These are phyloP conservation scores for Madurella fahalii DNA, from an alignment of 2,329 filamentous ascomycete species.

Conservation along the genomic window DNA sequence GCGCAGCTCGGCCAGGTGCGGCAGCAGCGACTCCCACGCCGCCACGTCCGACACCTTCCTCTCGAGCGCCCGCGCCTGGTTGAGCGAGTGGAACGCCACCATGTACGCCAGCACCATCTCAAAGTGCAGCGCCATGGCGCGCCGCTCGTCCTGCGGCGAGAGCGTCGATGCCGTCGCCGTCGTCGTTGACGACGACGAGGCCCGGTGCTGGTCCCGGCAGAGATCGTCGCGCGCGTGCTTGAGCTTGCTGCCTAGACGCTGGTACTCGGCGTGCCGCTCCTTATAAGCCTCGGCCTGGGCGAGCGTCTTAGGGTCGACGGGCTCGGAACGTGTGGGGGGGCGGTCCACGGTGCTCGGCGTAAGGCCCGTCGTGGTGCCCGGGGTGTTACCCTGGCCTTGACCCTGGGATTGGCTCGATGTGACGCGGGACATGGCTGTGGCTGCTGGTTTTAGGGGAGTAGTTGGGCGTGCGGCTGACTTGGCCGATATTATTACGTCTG, in stretches of 20 bases:
- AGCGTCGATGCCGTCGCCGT: constrained; percentile 25
- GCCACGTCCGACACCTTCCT: constrained; percentile 40
- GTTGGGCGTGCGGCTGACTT: constrained; percentile 38
- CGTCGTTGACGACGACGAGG: neutral
- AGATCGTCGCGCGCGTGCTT: constrained; percentile 54
- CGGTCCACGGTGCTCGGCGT: constrained; percentile 40
- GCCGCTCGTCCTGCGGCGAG: constrained; percentile 36
- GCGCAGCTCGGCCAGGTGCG: constrained; percentile 41
- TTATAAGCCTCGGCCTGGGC: constrained; percentile 30
- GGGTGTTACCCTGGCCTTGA: constrained; percentile 42
- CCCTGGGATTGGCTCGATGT: constrained; percentile 51
- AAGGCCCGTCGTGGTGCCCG: constrained; percentile 41
- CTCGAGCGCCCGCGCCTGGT: constrained; percentile 42
- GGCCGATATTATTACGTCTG: constrained; percentile 36
- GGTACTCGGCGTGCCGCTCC: constrained; percentile 37
- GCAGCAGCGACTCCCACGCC: constrained; percentile 43
- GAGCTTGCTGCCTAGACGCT: constrained; percentile 44
- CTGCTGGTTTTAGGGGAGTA: constrained; percentile 48
- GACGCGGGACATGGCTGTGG: constrained; percentile 49
- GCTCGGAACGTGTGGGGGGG: constrained; percentile 36
- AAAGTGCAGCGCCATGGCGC: constrained; percentile 41
- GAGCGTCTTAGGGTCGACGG: constrained; percentile 25
- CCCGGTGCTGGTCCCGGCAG: constrained; percentile 20
- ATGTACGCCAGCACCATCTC: constrained; percentile 53
- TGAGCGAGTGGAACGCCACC: constrained; percentile 48